Conservation (phyloP, 192 early-diverging fungal genomes). For the Mortierella hygrophila region DNA sequence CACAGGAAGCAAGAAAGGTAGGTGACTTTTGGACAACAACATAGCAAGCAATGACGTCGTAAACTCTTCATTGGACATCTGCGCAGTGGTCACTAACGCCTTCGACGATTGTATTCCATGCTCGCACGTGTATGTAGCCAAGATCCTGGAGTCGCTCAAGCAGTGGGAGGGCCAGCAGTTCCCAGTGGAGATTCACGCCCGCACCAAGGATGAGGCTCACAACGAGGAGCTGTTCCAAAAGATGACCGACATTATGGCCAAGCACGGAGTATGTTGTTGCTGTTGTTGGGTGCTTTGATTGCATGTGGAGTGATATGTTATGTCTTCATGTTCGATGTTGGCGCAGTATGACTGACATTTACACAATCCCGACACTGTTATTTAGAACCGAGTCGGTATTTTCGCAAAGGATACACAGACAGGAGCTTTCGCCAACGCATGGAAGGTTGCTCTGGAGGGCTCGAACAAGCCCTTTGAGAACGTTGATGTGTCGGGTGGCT, state of each 20-base stretch:
- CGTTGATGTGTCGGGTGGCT: slow-evolving; percentile 78
- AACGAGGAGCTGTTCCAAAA: slow-evolving; percentile 76
- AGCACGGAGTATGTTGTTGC: slow-evolving; percentile 38
- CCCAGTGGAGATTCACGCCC: slow-evolving; percentile 80
- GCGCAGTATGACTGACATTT: not conserved
- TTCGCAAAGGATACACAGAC: slow-evolving; percentile 80
- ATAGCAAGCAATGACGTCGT: not conserved
- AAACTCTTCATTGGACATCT: not conserved
- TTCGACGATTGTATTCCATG: not conserved
- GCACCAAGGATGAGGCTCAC: slow-evolving; percentile 80
- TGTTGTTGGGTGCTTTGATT: not conserved
- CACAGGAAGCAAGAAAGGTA: slow-evolving; percentile 87
- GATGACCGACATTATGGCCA: slow-evolving; percentile 65
- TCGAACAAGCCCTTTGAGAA: slow-evolving; percentile 67
- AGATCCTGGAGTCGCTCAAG: slow-evolving; percentile 75
- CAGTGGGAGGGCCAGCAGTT: slow-evolving; percentile 68
- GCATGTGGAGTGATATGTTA: not conserved
- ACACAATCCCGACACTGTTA: not conserved
- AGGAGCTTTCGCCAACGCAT: slow-evolving; percentile 86
- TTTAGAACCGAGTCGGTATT: slow-evolving; percentile 77
- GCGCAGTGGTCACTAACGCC: not conserved
- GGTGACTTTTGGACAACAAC: not conserved
- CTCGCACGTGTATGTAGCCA: slow-evolving; percentile 38
- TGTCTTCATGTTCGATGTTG: not conserved
- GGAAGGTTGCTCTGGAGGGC: slow-evolving; percentile 73